Evolutionary conservation across 352 stramenopile species (phyloP).

Genomic region (Halophytophthora polymorphica): DNA sequence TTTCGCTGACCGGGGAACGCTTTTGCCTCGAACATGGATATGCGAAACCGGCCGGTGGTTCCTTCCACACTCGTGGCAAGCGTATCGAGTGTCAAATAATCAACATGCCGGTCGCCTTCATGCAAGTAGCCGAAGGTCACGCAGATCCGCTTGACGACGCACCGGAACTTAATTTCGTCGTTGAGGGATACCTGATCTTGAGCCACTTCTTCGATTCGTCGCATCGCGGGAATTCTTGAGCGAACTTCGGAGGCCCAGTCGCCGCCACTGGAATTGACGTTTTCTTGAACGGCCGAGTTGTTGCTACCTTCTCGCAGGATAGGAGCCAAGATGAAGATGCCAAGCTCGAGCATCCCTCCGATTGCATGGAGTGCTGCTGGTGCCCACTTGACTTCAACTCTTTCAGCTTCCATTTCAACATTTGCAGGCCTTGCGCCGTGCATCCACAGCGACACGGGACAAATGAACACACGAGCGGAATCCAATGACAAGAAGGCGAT

Average conservation of each 20-base stretch:
- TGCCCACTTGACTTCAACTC: conserved; percentile 71
- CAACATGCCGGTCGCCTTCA: conserved; percentile 22
- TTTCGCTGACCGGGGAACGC: conserved; percentile 25
- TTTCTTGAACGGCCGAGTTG: background rate
- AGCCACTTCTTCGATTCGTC: conserved; percentile 32
- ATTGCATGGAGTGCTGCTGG: conserved; percentile 61
- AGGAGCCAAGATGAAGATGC: conserved; percentile 34
- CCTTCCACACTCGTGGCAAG: conserved; percentile 63
- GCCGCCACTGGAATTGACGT: background rate
- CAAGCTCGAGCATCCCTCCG: conserved; percentile 56
- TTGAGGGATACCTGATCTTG: conserved; percentile 30
- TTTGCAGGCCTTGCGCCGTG: conserved; percentile 32
- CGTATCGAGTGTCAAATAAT: conserved; percentile 64
- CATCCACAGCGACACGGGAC: conserved; percentile 38
- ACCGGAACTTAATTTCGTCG: conserved; percentile 60
- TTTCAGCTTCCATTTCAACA: conserved; percentile 76
- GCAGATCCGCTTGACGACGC: conserved; percentile 52
- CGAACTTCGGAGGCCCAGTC: conserved; percentile 9
- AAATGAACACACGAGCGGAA: conserved; percentile 61
- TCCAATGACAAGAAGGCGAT: conserved; percentile 60
- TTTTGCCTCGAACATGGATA: conserved; percentile 37
- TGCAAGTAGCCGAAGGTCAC: conserved; percentile 45
- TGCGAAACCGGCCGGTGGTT: conserved; percentile 44
- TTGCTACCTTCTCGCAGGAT: conserved; percentile 28
- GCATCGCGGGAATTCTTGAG: conserved; percentile 34